Percentiles rank a stretch among this genome's conserved stretches.
Evolutionary conservation across 257 asterid genomes (phyloP).

Genomic region (Marsdenia floribunda): DNA sequence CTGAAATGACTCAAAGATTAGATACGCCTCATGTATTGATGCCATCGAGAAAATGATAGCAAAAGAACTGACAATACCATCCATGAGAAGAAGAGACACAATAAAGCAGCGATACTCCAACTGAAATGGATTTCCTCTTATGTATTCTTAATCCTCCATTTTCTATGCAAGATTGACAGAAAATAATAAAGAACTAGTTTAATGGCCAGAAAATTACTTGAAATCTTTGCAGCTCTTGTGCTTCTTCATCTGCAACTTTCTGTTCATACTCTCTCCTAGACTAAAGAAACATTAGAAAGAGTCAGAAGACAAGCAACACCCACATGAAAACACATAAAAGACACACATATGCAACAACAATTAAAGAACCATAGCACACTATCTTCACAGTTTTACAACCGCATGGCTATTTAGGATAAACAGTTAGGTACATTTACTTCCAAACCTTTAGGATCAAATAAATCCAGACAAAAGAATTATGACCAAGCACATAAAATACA

Average conservation of each 20-base stretch:
- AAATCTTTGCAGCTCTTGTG: slow-evolving; percentile 59
- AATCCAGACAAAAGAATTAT: neutral
- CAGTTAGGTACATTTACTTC: neutral
- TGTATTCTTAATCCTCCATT: neutral
- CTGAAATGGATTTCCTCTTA: neutral
- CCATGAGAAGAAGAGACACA: neutral
- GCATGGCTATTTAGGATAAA: neutral
- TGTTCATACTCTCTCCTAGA: slow-evolving; percentile 74
- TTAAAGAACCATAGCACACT: neutral
- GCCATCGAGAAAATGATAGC: neutral
- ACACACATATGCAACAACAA: neutral
- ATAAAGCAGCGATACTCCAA: neutral
- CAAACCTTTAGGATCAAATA: neutral
- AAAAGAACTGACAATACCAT: neutral
- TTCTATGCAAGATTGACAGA: neutral
- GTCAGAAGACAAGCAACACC: slow-evolving; percentile 16
- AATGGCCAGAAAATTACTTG: slow-evolving; percentile 48
- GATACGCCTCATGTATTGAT: neutral
- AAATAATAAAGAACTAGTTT: slow-evolving; percentile 8
- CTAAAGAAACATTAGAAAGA: slow-evolving; percentile 37
- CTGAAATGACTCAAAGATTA: neutral
- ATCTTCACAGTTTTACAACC: neutral
- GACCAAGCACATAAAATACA: neutral
- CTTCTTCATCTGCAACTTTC: slow-evolving; percentile 83
- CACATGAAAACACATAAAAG: neutral